Evolutionary conservation across 306 rosid species (phyloP), one percentile per base, ranked within the genome.

Genomic region (Chamaecrista fasciculata): DNA sequence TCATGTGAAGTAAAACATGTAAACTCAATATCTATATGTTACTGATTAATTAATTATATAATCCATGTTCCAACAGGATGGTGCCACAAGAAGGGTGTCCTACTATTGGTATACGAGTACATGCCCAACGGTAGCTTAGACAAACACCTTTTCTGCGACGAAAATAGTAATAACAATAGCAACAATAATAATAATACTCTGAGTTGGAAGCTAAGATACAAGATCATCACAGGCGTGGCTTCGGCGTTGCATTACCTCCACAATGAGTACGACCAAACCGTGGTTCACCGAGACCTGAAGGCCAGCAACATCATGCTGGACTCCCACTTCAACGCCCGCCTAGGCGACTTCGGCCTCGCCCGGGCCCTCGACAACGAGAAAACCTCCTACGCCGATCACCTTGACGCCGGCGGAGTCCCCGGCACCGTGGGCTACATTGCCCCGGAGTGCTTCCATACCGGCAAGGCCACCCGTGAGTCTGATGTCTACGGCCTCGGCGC

Each of bases 91-190:
- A 89, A 80, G 1, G 92, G 78, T 23, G 63, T 83, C 40, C 70
- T 89, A 63, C 84, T 89, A 23, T 69, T 89, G 14, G 96, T 89
- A 8, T 89, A 89, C 65, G 92, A 86, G 10, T 86, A 73, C 90
- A 89, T 89, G 96, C 96, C 96, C 0, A 89, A 89, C 34, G 96
- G 96, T 0, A 89, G 96, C 60, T 62, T 89, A 57, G 96, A 89
- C 81, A 75, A 52, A 39, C 92, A 89, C 78, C 84, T 89, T 12
- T 89, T 89, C 56, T 66, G 79, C 15, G 82, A 74, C 60, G 76
- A 1, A n/a, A n/a, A n/a, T n/a, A n/a, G n/a, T n/a, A n/a, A n/a
- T n/a, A n/a, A n/a, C n/a, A n/a, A n/a, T n/a, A n/a, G n/a, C n/a
- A n/a, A n/a, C n/a, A n/a, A n/a, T n/a, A n/a, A n/a, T n/a, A n/a